These are phyloP conservation scores for Penicillium sp. DNA, from an alignment of 2,329 filamentous ascomycete species.

Conservation along the genomic window DNA sequence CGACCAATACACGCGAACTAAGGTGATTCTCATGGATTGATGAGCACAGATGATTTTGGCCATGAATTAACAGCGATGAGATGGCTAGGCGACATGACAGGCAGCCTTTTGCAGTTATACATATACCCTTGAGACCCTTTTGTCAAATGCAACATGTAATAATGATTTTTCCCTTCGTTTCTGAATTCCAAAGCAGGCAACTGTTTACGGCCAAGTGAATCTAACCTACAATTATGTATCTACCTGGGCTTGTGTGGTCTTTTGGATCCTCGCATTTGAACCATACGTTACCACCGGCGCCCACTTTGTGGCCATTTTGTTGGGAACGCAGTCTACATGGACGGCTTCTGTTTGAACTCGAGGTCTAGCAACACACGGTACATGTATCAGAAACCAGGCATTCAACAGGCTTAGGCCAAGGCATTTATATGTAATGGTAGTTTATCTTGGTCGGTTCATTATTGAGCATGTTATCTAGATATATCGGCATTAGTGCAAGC, in stretches of 20 bases:
- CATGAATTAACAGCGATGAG: background rate
- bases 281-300: too few species aligned
- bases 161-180: background rate
- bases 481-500: background rate
- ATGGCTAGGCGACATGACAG: background rate
- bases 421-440: too few species aligned
- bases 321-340: background rate
- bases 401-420: too few species aligned
- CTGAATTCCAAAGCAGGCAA: background rate
- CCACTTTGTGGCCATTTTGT: background rate
- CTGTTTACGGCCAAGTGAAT: background rate
- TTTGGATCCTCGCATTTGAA: background rate
- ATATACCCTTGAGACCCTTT: background rate
- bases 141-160: background rate
- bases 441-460: background rate
- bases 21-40: background rate
- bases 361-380: background rate
- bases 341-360: background rate
- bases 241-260: background rate
- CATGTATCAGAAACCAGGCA: background rate
- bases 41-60: background rate
- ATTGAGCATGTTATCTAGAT: background rate
- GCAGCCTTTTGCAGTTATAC: background rate
- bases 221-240: background rate
- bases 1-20: conserved; percentile 18